Evolutionary conservation across 2,329 filamentous ascomycete genomes (phyloP).

Genomic region (Colletotrichum brevisporum): DNA sequence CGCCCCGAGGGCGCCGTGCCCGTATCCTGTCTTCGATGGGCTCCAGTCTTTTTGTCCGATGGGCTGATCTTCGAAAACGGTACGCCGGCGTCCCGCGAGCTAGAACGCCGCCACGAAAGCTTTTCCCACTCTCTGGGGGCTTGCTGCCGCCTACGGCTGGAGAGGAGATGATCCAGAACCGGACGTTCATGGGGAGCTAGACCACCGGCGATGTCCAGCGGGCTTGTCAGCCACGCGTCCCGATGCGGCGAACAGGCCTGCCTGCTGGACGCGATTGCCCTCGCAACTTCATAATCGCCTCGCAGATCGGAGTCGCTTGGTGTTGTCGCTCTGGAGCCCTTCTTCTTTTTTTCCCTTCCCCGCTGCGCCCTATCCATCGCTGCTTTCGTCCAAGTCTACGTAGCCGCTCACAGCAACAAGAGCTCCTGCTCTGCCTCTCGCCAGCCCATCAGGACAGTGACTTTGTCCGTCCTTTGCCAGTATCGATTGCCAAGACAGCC

Average conservation of each 20-base stretch:
- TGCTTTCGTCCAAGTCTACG: slow-evolving; percentile 12
- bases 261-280: neutral
- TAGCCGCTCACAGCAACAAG: slow-evolving; percentile 1
- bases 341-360: neutral
- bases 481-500: neutral
- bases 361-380: neutral
- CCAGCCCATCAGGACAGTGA: neutral
- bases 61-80: slow-evolving; percentile 27
- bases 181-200: neutral
- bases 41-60: neutral
- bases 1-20: neutral
- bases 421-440: neutral
- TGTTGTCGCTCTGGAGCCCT: neutral
- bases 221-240: neutral
- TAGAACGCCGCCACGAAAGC: slow-evolving; percentile 19
- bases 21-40: neutral
- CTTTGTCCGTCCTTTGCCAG: neutral
- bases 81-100: slow-evolving; percentile 10
- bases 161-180: slow-evolving; percentile 3
- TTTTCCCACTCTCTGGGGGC: neutral
- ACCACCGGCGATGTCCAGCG: slow-evolving; percentile 14
- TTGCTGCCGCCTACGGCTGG: neutral
- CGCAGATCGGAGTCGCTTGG: neutral
- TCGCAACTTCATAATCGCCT: neutral
- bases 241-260: slow-evolving; percentile 6